Conservation (phyloP, 2,329 filamentous ascomycete genomes). For the Cladosporium oxysporum region DNA sequence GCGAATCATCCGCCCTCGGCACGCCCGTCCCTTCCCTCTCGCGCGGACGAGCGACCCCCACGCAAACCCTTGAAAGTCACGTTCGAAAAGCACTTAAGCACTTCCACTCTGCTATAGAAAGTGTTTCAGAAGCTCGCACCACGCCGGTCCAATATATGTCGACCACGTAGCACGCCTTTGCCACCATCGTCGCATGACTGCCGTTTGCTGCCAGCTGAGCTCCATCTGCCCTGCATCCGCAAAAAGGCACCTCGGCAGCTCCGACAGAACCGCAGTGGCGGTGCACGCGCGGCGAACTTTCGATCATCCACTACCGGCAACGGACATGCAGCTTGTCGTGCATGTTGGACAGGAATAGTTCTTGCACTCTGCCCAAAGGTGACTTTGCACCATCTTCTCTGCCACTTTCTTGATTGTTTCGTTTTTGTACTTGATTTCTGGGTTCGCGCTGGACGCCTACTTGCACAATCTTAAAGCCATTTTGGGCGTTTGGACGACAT, state of each 20-base stretch:
- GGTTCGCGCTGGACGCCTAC: conserved; percentile 30
- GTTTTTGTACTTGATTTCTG: conserved; percentile 1
- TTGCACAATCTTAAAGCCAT: conserved; percentile 11
- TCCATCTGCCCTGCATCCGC: conserved; percentile 14
- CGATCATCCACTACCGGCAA: conserved; percentile 16
- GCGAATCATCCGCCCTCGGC: not conserved
- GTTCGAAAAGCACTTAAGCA: conserved; percentile 5
- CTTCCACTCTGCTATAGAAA: not conserved
- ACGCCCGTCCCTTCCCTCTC: not conserved
- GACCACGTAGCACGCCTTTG: conserved; percentile 15
- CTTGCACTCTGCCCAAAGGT: conserved; percentile 11
- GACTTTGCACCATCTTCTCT: conserved; percentile 10
- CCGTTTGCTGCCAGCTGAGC: conserved; percentile 4
- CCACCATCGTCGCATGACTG: conserved; percentile 12
- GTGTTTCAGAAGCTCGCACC: not conserved
- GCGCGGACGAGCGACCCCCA: not conserved
- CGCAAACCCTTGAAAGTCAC: not conserved
- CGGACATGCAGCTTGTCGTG: conserved; percentile 19
- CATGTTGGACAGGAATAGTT: conserved; percentile 14
- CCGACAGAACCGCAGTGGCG: conserved; percentile 14
- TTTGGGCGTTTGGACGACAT: conserved; percentile 1
- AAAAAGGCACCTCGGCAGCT: conserved; percentile 12
- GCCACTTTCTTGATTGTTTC: not conserved
- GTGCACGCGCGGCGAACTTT: conserved; percentile 16
- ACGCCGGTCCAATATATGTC: conserved; percentile 17